A percentile compares a stretch with the other conserved stretches of the same genome.
These are phyloP conservation scores for Candida stauntonica DNA, from an alignment of 805 yeast species.

Conservation along the genomic window DNA sequence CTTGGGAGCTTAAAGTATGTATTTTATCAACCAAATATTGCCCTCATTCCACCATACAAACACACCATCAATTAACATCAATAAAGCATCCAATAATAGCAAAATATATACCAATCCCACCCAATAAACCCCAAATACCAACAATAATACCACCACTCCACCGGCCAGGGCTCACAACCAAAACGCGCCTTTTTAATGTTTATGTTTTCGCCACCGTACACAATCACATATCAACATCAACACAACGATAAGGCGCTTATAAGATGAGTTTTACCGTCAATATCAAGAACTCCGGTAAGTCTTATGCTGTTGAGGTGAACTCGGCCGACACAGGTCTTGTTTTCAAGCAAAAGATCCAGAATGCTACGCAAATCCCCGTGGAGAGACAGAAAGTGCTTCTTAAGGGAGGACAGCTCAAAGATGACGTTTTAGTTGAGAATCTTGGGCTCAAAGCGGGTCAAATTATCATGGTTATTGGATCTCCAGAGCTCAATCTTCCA, in stretches of 20 bases:
- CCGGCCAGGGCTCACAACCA: too few relatives aligned
- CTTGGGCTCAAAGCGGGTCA: constrained; percentile 61
- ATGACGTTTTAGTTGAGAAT: constrained; percentile 40
- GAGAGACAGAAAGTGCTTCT: constrained; percentile 86
- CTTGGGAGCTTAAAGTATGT: too few relatives aligned
- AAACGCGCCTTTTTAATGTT: too few relatives aligned
- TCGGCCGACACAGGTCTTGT: constrained; percentile 41
- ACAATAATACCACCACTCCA: too few relatives aligned
- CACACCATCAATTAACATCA: too few relatives aligned
- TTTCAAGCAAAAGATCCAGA: constrained; percentile 63
- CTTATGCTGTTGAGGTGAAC: constrained; percentile 42
- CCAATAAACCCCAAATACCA: too few relatives aligned
- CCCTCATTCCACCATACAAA: too few relatives aligned
- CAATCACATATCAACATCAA: too few relatives aligned
- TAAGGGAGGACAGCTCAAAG: constrained; percentile 83
- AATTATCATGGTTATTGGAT: constrained; percentile 84
- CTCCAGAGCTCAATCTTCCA: constrained; percentile 65
- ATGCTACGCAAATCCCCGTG: constrained; percentile 76
- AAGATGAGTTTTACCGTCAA: constrained; percentile 23
- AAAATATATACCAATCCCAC: too few relatives aligned
- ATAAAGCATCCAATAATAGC: too few relatives aligned
- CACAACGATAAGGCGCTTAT: neutral
- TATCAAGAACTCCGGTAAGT: constrained; percentile 68
- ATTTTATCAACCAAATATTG: too few relatives aligned
- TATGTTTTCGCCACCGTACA: too few relatives aligned